Conservation (phyloP, 257 asterid genomes). For the Thymus quinquecostatus region DNA sequence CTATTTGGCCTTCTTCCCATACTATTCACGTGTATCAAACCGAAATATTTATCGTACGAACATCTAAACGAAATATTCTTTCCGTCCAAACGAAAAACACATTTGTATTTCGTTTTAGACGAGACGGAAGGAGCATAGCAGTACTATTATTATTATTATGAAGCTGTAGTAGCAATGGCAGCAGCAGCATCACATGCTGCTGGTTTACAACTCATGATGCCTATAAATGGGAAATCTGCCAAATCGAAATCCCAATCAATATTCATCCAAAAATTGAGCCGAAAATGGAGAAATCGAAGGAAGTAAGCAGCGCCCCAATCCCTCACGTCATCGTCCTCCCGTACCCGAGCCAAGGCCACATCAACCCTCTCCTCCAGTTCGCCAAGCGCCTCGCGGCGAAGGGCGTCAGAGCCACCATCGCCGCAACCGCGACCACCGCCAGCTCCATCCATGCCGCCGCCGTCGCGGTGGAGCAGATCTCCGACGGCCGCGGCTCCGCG, state of each 20-base stretch:
- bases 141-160: no score
- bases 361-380: slow-evolving; percentile 78
- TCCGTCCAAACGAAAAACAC: no score
- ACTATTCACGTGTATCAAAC: no score
- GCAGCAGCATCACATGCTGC: no score
- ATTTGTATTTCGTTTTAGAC: no score
- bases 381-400: slow-evolving; percentile 67
- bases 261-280: neutral
- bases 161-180: no score
- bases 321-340: slow-evolving; percentile 62
- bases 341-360: slow-evolving; percentile 82
- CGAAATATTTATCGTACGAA: no score
- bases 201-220: neutral
- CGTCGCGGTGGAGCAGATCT: slow-evolving; percentile 52
- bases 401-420: slow-evolving; percentile 59
- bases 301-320: neutral
- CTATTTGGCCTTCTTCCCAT: no score
- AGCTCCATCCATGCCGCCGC: slow-evolving; percentile 39
- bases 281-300: slow-evolving; percentile 32
- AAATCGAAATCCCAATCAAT: no score
- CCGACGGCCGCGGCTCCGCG: slow-evolving; percentile 57
- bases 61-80: no score
- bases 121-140: no score
- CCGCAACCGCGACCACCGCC: slow-evolving; percentile 57
- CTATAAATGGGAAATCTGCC: neutral